A percentile compares a stretch with the other conserved stretches of the same genome.
phyloP scores from a whole-genome alignment of 2,329 filamentous ascomycete species.

The Colletotrichum echinochloae region DNA sequence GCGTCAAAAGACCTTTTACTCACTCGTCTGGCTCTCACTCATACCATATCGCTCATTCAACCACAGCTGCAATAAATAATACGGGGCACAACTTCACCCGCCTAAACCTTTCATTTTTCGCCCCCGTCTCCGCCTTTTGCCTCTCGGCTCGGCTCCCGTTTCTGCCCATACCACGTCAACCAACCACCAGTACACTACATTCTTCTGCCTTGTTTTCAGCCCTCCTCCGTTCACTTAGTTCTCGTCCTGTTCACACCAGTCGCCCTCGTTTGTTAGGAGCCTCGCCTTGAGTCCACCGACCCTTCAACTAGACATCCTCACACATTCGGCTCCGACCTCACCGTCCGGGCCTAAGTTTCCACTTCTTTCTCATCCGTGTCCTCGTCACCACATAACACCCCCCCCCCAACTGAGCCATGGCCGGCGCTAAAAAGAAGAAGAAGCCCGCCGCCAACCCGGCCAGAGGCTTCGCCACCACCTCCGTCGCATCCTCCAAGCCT shows the following conservation, averaged over 20 bases:
- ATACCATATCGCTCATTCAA: neutral
- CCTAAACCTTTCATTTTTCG: constrained; percentile 17
- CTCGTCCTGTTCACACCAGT: neutral
- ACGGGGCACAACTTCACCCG: neutral
- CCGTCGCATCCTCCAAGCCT: constrained; percentile 81
- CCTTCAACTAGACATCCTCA: neutral
- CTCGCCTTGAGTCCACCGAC: neutral
- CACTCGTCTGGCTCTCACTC: neutral
- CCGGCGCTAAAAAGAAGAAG: constrained; percentile 85
- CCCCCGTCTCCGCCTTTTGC: constrained; percentile 28
- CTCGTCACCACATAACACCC: neutral
- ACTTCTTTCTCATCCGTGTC: neutral
- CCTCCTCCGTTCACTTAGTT: neutral
- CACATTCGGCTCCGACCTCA: constrained; percentile 5
- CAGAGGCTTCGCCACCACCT: constrained; percentile 93
- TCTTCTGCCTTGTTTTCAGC: neutral
- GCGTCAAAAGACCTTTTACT: neutral
- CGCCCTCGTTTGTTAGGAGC: neutral
- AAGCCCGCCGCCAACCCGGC: constrained; percentile 89
- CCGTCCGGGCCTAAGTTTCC: neutral
- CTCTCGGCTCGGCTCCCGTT: constrained; percentile 26
- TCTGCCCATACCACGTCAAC: constrained; percentile 16
- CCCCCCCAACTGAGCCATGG: constrained; percentile 63
- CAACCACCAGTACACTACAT: neutral
- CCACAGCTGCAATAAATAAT: neutral